Base-by-base conservation (phyloP, 73 alveolate species). In the Durusdinium trenchii region DNA sequence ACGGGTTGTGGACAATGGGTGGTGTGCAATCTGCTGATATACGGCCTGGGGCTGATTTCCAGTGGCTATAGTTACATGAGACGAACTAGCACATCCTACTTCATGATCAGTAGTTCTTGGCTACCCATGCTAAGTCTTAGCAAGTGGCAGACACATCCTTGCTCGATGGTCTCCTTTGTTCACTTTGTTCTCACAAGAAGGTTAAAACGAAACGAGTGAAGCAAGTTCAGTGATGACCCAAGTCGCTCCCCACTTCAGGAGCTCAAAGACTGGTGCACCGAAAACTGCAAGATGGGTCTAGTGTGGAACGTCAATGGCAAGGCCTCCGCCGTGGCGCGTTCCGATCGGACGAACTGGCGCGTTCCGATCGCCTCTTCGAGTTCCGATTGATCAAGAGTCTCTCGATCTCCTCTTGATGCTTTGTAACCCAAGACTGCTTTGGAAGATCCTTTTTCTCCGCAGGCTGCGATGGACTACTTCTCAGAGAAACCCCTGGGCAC, bases 211-310 rank as follows among this genome's bases (percentile, higher is more conserved):
- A 32, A 60, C 23, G 69, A 60, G 30, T 32, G 0, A 60, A 60
- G 32, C 3, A 1, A 67, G 0, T 18, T 42, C 81, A 26, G 42
- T 23, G 38, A 6, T 46, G 35, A 71, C 23, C 48, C 30, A 30
- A 71, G 50, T 71, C 83, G 3, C 83, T 36, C 38, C 51, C 9
- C 42, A 6, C 3, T 4, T 7, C 71, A 89, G 96, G 96, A 61
- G 85, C 40, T 89, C 38, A 89, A 89, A 51, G 96, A 89, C 38
- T 89, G 96, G 96, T 89, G 96, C 71, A n/a, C 96, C 30, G 96
- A 89, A 69, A 89, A 61, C 86, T 89, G 96, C 96, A 89, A 89
- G 96, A 69, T 89, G 71, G 96, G 96, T 12, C 10, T 89, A 48
- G 47, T 64, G 35, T 89, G 96, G 96, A 89, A 89, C 51, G 96